Conservation (phyloP, 768 basidiomycete species). For the Pilatotrama ljubarskyi region DNA sequence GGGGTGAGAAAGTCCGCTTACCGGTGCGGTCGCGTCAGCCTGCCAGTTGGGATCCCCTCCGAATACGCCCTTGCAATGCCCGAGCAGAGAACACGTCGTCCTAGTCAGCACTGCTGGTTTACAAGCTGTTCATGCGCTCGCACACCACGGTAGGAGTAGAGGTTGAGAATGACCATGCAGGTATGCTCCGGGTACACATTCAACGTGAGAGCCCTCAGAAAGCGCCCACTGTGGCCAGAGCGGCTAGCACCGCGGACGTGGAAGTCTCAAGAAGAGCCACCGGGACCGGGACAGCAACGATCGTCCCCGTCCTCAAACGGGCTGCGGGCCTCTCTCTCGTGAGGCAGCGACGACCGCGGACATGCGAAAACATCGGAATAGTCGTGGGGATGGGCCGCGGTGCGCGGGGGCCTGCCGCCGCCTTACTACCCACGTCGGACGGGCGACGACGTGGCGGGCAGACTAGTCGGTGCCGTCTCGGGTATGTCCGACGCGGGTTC, state of each 20-base stretch:
- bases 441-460: slow-evolving; percentile 9
- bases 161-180: too few species aligned
- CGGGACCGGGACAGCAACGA: slow-evolving; percentile 9
- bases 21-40: slow-evolving; percentile 7
- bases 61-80: neutral
- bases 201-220: too few species aligned
- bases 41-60: neutral
- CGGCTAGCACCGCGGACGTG: neutral
- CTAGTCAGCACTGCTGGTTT: too few species aligned
- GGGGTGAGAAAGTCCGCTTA: slow-evolving; percentile 11
- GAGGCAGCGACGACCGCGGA: neutral
- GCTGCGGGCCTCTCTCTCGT: neutral
- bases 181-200: too few species aligned
- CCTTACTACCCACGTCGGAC: slow-evolving; percentile 1
- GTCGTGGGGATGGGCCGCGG: slow-evolving; percentile 10
- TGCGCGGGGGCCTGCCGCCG: slow-evolving; percentile 14
- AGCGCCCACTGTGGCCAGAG: neutral
- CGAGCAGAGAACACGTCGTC: neutral
- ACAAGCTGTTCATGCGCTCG: too few species aligned
- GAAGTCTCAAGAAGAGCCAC: neutral
- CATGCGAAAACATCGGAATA: slow-evolving; percentile 14
- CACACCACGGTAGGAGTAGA: too few species aligned
- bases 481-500: too few species aligned
- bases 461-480: neutral
- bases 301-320: slow-evolving; percentile 6